phyloP scores from a whole-genome alignment of 2,329 filamentous ascomycete genomes.

The Alternaria hordeiaustralica region DNA sequence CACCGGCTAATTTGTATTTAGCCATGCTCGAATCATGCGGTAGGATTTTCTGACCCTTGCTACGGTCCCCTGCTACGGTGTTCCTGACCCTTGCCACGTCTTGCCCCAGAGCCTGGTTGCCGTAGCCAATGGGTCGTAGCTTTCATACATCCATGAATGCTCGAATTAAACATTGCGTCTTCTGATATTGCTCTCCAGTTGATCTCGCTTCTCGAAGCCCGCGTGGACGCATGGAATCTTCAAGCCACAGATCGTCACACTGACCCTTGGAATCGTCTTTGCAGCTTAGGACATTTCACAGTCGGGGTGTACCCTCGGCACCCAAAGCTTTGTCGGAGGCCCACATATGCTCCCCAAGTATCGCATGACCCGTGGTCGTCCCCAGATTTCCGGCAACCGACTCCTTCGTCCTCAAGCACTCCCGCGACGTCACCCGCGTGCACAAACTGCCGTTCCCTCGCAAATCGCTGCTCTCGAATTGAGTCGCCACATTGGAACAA shows the following conservation, averaged over 20 bases:
- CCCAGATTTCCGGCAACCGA: constrained; percentile 34
- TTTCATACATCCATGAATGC: constrained; percentile 22
- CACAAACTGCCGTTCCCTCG: constrained; percentile 1
- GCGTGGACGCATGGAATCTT: constrained; percentile 46
- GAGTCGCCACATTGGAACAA: constrained; percentile 3
- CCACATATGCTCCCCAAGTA: constrained; percentile 46
- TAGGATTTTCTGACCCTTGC: background rate
- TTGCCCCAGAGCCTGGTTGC: constrained; percentile 24
- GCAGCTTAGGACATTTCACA: constrained; percentile 34
- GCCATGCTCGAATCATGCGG: constrained; percentile 8
- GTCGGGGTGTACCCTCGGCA: constrained; percentile 41
- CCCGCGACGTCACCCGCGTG: constrained; percentile 4
- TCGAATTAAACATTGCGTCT: constrained; percentile 41
- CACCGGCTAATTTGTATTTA: constrained; percentile 17
- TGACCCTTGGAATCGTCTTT: constrained; percentile 30
- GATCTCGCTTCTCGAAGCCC: constrained; percentile 50
- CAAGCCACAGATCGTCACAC: constrained; percentile 46
- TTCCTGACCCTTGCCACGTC: constrained; percentile 16
- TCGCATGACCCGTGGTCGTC: constrained; percentile 42
- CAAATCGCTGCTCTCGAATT: background rate
- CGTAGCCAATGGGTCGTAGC: constrained; percentile 30
- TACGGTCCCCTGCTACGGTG: background rate
- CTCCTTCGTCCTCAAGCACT: constrained; percentile 21
- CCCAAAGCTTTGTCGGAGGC: constrained; percentile 40
- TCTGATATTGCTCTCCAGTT: constrained; percentile 40